Evolutionary conservation across 192 early-diverging fungal genomes (phyloP), one percentile per base, ranked within the genome.

Genomic region (Helicostylum pulchrum): DNA sequence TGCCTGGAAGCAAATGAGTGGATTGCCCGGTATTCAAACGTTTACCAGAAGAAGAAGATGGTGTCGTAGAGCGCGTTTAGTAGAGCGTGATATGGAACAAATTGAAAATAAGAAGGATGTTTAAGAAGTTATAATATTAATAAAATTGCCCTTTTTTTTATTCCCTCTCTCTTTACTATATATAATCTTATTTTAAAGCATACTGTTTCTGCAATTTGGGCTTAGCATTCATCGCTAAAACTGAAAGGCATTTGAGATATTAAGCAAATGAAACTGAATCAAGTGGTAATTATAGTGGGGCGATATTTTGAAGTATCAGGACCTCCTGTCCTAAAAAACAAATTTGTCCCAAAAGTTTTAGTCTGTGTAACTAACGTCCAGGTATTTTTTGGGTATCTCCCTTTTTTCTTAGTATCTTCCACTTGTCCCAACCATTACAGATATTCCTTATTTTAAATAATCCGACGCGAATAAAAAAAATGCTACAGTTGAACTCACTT

Each of bases 1-100:
- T 54, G 71, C 75, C 9, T 84, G 82, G 82, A 70, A 84, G 59
- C 70, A 75, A 30, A 70, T 70, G 45, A 67, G 66, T 23, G 69
- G 69, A 21, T 78, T 77, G 34, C 66, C 73, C 44, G 74, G 78
- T 10, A 75, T 80, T 21, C 71, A 76, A 5, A 71, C 70, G n/a
- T 84, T 78, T 50, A 84, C 82, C 0, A 72, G 82, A n/a, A 62
- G 78, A 32, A 67, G 82, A 32, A 77, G 78, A 36, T 84, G 82
- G 82, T 78, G 77, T 42, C 57, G 79, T 34, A 70, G 75, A 10
- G 82, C 82, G 15, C 71, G 72, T 39, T 34, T 80, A 12, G 67
- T 83, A 45, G 82, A 83, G 50, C 50, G 42, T 30, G 49, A 64
- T 20, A 44, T 5, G 14, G 56, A 59, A 14, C 17, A 30, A 20